These are phyloP conservation scores for Linum lewisii DNA, from an alignment of 345 rosid species.

Conservation along the genomic window DNA sequence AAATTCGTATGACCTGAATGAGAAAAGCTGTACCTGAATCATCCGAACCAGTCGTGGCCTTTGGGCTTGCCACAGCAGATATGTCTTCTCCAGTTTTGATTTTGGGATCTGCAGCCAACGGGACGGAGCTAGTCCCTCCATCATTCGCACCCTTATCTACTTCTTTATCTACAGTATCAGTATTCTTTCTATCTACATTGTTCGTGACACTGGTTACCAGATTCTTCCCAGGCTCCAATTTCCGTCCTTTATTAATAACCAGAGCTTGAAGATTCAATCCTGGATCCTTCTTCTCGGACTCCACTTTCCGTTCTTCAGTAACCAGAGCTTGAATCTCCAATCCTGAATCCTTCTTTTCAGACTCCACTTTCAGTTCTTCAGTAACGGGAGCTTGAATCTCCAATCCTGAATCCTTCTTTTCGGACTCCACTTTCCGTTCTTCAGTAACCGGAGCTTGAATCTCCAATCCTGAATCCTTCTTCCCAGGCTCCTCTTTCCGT, in stretches of 20 bases:
- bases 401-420: neutral
- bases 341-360: neutral
- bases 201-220: constrained; percentile 14
- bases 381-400: too few relatives aligned
- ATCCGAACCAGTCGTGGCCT: constrained; percentile 26
- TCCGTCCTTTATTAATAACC: constrained; percentile 2
- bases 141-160: constrained; percentile 5
- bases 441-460: neutral
- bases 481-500: neutral
- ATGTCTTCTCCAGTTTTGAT: constrained; percentile 11
- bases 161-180: constrained; percentile 16
- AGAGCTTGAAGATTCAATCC: neutral
- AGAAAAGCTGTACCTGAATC: constrained; percentile 34
- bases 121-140: constrained; percentile 14
- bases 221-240: constrained; percentile 14
- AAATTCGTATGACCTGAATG: neutral
- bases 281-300: neutral
- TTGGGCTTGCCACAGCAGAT: constrained; percentile 12
- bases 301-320: neutral
- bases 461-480: neutral
- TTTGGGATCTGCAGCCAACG: constrained; percentile 16
- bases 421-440: neutral
- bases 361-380: neutral
- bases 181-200: constrained; percentile 2
- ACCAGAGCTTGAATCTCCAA: too few relatives aligned